Evolutionary conservation across 768 basidiomycete genomes (phyloP).

Genomic region (Dioszegia hungarica): DNA sequence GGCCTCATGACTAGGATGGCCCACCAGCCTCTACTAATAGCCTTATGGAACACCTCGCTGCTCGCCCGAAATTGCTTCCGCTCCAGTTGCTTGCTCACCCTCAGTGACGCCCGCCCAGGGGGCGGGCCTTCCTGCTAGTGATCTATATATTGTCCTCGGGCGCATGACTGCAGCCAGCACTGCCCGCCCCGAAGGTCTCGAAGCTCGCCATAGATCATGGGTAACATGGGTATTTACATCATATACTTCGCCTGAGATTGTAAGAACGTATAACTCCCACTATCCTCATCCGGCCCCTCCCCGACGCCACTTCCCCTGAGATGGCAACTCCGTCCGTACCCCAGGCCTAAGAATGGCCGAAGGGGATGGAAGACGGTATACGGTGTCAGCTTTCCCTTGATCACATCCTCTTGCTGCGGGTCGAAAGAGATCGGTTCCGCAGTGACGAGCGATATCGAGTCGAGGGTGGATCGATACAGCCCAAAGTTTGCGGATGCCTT

Average conservation of each 20-base stretch:
- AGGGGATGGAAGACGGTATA: constrained; percentile 37
- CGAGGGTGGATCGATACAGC: constrained; percentile 16
- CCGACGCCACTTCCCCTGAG: constrained; percentile 33
- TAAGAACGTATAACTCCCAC: constrained; percentile 35
- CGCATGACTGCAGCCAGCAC: too few relatives aligned
- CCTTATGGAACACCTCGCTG: too few relatives aligned
- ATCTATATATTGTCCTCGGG: too few relatives aligned
- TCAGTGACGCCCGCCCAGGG: too few relatives aligned
- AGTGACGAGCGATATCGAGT: constrained; percentile 12
- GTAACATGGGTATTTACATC: constrained; percentile 6
- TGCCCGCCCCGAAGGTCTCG: too few relatives aligned
- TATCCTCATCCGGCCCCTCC: constrained; percentile 34
- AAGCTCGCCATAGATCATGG: too few relatives aligned
- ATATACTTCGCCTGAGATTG: constrained; percentile 18
- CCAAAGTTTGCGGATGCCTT: constrained; percentile 12
- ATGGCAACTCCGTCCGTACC: constrained; percentile 23
- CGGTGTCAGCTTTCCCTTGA: constrained; percentile 9
- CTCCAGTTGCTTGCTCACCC: too few relatives aligned
- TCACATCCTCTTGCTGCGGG: constrained; percentile 4
- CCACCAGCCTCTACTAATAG: too few relatives aligned
- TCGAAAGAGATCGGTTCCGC: constrained; percentile 20
- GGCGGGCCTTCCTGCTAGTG: too few relatives aligned
- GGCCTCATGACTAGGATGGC: too few relatives aligned
- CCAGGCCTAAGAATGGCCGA: constrained; percentile 30
- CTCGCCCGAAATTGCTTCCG: too few relatives aligned